Evolutionary conservation across 371 early-diverging fungal species (phyloP).

Genomic region (Conidiobolus incongruus): DNA sequence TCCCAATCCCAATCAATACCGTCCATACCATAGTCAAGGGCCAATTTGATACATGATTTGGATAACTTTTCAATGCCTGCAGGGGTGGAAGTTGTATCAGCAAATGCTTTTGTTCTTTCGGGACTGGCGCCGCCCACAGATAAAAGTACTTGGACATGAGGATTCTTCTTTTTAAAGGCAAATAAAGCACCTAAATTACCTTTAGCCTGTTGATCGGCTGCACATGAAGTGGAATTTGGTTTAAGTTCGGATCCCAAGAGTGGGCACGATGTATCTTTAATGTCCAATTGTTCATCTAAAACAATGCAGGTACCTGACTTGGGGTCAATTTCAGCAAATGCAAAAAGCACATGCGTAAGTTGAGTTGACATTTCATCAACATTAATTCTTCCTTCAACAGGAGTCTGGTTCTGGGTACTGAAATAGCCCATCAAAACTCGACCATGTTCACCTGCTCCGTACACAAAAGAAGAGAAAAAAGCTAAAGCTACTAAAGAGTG

Average conservation of each 20-base stretch:
- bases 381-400: not conserved
- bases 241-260: not conserved
- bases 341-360: not conserved
- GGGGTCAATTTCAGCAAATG: not conserved
- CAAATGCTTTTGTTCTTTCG: not conserved
- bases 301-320: not conserved
- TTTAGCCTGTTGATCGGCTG: not conserved
- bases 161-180: not conserved
- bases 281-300: not conserved
- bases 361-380: not conserved
- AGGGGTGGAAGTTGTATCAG: not conserved
- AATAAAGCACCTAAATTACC: slow-evolving; percentile 1
- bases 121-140: not conserved
- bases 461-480: too few species aligned
- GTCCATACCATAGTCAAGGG: slow-evolving; percentile 1
- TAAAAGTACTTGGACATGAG: not conserved
- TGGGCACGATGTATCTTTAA: not conserved
- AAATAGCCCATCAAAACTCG: slow-evolving; percentile 3
- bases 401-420: not conserved
- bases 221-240: not conserved
- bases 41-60: not conserved
- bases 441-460: too few species aligned
- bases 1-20: slow-evolving; percentile 3
- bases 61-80: not conserved
- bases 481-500: too few species aligned